These are phyloP conservation scores for Parmelia sp. DNA, from an alignment of 495 filamentous ascomycete species.

Conservation along the genomic window DNA sequence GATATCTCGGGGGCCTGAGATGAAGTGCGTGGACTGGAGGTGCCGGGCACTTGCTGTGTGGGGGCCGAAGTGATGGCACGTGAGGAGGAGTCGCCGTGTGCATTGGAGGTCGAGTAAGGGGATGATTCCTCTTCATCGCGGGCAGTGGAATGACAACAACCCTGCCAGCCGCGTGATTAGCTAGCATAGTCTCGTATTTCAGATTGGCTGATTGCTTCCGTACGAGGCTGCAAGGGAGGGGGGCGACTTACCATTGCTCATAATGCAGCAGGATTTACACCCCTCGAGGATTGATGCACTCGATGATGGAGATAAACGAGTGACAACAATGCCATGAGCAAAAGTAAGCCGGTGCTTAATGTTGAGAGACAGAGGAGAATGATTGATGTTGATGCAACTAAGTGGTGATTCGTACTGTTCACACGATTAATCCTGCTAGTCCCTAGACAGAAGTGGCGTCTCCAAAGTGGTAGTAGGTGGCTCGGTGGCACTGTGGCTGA, in stretches of 20 bases:
- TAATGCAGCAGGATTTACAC: slow-evolving; percentile 6
- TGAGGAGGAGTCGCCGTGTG: slow-evolving; percentile 25
- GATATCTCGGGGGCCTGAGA: slow-evolving; percentile 14
- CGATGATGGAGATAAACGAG: slow-evolving; percentile 11
- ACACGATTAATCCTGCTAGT: slow-evolving; percentile 1
- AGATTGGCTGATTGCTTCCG: background rate
- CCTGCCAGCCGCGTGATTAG: slow-evolving; percentile 15
- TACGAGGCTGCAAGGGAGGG: slow-evolving; percentile 1
- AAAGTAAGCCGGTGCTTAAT: slow-evolving; percentile 4
- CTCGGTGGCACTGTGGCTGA: no score
- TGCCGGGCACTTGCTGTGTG: slow-evolving; percentile 16
- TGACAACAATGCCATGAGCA: slow-evolving; percentile 14
- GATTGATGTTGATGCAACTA: background rate
- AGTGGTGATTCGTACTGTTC: slow-evolving; percentile 5
- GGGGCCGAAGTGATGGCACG: slow-evolving; percentile 23
- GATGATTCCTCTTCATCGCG: slow-evolving; percentile 19
- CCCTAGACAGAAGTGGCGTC: background rate
- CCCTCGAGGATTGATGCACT: background rate
- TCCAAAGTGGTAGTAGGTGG: no score
- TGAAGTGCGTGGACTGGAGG: slow-evolving; percentile 18
- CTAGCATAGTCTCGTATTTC: background rate
- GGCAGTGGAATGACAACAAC: slow-evolving; percentile 26
- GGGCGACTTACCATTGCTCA: slow-evolving; percentile 20
- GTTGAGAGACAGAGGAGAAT: background rate
- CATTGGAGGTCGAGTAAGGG: slow-evolving; percentile 21